Percentiles rank a stretch among this genome's conserved stretches.
Evolutionary conservation across 2,329 filamentous ascomycete species (phyloP).

Genomic region (Teratosphaeria destructans): DNA sequence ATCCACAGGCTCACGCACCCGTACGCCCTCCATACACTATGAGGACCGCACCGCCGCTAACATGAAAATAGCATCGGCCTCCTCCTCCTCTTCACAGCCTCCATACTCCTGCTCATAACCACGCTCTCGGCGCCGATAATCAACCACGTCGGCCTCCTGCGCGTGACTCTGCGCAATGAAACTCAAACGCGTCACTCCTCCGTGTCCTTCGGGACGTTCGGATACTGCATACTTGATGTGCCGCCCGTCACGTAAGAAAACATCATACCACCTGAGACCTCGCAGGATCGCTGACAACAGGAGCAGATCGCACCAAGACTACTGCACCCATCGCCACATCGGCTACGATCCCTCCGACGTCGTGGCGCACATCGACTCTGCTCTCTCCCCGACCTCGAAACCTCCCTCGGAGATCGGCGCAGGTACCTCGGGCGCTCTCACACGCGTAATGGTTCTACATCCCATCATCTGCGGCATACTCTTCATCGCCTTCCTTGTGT

Average conservation of each 20-base stretch:
- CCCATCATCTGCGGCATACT: slow-evolving; percentile 47
- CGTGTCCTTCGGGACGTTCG: slow-evolving; percentile 51
- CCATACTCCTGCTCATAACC: slow-evolving; percentile 48
- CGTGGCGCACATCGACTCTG: slow-evolving; percentile 28
- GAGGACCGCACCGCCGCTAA: not conserved
- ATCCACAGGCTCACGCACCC: not conserved
- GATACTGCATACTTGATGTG: slow-evolving; percentile 40
- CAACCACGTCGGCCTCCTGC: slow-evolving; percentile 44
- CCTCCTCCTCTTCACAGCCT: slow-evolving; percentile 45
- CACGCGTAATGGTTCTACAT: slow-evolving; percentile 52
- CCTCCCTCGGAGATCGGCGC: slow-evolving; percentile 35
- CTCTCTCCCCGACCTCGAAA: slow-evolving; percentile 10
- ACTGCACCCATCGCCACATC: slow-evolving; percentile 40
- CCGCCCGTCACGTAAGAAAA: slow-evolving; percentile 5
- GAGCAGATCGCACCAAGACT: slow-evolving; percentile 21
- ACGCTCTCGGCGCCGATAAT: slow-evolving; percentile 51
- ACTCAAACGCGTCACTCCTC: slow-evolving; percentile 24
- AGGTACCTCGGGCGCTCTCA: slow-evolving; percentile 41
- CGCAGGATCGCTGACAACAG: not conserved
- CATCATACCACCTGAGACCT: not conserved
- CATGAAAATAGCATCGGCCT: slow-evolving; percentile 35
- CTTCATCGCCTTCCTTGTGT: slow-evolving; percentile 50
- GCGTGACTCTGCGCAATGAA: slow-evolving; percentile 38
- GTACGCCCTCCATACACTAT: not conserved
- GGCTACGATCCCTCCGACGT: slow-evolving; percentile 47